Conservation (phyloP, 306 rosid genomes). For the Cucumis hystrix region DNA sequence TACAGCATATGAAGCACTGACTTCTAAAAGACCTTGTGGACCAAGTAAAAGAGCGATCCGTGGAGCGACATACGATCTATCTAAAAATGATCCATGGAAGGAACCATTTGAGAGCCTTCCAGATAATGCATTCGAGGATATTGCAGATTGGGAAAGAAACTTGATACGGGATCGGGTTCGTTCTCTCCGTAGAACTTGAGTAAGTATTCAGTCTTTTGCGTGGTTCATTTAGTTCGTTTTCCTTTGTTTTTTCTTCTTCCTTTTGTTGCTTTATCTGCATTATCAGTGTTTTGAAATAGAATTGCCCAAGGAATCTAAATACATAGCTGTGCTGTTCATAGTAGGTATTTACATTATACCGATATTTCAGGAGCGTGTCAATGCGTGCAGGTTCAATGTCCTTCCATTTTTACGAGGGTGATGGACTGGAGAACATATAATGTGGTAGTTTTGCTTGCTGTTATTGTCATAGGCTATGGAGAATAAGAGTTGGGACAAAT, state of each 20-base stretch:
- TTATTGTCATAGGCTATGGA: neutral
- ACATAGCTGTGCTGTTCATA: neutral
- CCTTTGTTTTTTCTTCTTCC: neutral
- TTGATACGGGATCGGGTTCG: constrained; percentile 52
- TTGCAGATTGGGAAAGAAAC: constrained; percentile 85
- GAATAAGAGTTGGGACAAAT: neutral
- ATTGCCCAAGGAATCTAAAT: neutral
- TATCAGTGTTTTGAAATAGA: neutral
- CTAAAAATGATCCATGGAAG: constrained; percentile 73
- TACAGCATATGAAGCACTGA: constrained; percentile 59
- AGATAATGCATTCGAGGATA: constrained; percentile 57
- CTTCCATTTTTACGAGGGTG: neutral
- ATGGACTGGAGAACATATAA: neutral
- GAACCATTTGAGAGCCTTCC: constrained; percentile 87
- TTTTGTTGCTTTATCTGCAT: neutral
- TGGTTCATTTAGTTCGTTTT: neutral
- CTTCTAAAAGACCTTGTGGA: constrained; percentile 82
- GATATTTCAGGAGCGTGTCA: neutral
- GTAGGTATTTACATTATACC: neutral
- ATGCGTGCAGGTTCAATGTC: neutral
- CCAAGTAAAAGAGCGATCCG: constrained; percentile 73
- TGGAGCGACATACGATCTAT: constrained; percentile 69
- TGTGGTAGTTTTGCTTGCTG: neutral
- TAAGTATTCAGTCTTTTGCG: neutral
- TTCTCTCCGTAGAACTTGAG: constrained; percentile 64